Conservation (phyloP, 148 eudicot species). For the Heliamphora exappendiculata region DNA sequence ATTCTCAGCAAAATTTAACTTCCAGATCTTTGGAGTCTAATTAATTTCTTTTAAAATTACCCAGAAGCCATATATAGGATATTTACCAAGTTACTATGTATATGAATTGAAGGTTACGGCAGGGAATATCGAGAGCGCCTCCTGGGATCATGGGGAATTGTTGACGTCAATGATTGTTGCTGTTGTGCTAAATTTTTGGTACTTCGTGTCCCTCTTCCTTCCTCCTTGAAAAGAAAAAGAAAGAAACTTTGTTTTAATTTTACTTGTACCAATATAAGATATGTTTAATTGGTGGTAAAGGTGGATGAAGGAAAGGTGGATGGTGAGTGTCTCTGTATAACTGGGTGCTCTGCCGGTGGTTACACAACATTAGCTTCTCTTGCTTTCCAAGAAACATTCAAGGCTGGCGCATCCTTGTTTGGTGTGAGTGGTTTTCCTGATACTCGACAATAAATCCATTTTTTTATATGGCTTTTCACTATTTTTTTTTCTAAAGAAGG, state of each 20-base stretch:
- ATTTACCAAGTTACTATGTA: not conserved
- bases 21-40: not conserved
- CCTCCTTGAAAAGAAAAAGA: not conserved
- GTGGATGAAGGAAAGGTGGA: conserved; percentile 69
- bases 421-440: conserved; percentile 51
- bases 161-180: conserved; percentile 86
- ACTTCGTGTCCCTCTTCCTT: conserved; percentile 2
- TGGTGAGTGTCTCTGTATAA: conserved; percentile 56
- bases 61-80: not conserved
- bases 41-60: not conserved
- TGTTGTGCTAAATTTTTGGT: conserved; percentile 79
- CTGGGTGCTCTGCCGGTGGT: conserved; percentile 95
- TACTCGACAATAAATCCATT: not conserved
- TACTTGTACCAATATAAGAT: not conserved
- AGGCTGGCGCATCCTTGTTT: conserved; percentile 81
- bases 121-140: conserved; percentile 78
- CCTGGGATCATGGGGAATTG: conserved; percentile 68
- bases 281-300: conserved; percentile 21
- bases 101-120: conserved; percentile 58
- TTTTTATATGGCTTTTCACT: not conserved
- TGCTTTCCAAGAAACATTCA: conserved; percentile 69
- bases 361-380: conserved; percentile 91
- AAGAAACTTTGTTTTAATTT: not conserved
- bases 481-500: no score
- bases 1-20: not conserved